phyloP scores from a whole-genome alignment of 805 yeast species.

The Peterozyma xylosa region DNA sequence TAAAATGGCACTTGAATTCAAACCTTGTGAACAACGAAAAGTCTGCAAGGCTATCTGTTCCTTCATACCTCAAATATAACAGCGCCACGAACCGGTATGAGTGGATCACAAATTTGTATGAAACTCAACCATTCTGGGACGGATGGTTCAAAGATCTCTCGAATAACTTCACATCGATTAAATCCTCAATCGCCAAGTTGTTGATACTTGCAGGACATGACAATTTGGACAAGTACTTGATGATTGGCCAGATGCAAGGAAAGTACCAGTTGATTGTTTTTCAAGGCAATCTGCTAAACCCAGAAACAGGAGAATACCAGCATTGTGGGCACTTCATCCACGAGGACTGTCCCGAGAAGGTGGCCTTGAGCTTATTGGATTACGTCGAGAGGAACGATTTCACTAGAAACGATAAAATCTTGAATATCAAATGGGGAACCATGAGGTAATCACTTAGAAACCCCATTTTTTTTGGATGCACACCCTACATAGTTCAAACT shows the following conservation, averaged over 20 bases:
- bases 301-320: constrained; percentile 21
- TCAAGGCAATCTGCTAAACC: constrained; percentile 21
- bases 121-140: constrained; percentile 67
- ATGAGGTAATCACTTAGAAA: constrained; percentile 3
- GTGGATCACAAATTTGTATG: constrained; percentile 62
- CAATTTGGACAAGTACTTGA: constrained; percentile 73
- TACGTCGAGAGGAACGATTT: constrained; percentile 39
- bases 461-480: too few relatives aligned
- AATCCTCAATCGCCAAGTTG: constrained; percentile 48
- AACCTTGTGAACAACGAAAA: constrained; percentile 43
- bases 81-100: constrained; percentile 14
- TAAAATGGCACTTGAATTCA: constrained; percentile 74
- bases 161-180: constrained; percentile 27
- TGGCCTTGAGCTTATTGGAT: constrained; percentile 48
- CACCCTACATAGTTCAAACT: too few relatives aligned
- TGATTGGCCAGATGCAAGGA: constrained; percentile 98
- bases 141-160: constrained; percentile 79
- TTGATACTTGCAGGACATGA: constrained; percentile 86
- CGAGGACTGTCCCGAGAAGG: constrained; percentile 74
- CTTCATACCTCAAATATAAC: constrained; percentile 41
- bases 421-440: constrained; percentile 11
- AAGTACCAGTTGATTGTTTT: constrained; percentile 84
- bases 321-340: constrained; percentile 93
- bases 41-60: constrained; percentile 76
- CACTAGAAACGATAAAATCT: constrained; percentile 20